Base-by-base conservation (phyloP, 352 stramenopile species). In the Phytophthora chlamydospora region DNA sequence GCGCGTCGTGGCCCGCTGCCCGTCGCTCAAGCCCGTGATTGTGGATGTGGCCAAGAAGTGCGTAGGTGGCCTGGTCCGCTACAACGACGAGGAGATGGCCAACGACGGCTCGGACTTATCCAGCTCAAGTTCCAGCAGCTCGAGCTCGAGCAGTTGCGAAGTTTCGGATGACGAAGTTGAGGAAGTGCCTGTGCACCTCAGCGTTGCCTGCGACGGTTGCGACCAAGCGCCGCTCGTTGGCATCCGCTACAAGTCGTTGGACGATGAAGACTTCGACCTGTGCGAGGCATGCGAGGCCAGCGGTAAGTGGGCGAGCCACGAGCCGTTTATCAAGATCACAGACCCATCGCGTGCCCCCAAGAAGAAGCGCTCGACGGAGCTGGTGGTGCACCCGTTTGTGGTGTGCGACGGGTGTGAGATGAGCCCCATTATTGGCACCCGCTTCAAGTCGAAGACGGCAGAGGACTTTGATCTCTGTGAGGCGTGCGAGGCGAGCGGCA, bases 241-340 rank as follows among this genome's bases (percentile, higher is more conserved):
- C 13, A 65, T 80, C 5, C 87, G 84, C 41, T 97, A 89, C 83
- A 96, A 96, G 75, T 89, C 80, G 16, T 51, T 86, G n/a, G 72
- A 89, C 27, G 67, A 75, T 6, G 43, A 69, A 2, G 68, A 95
- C 62, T 96, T 95, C 58, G 87, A 97, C 40, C 44, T 97, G 36
- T 96, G 85, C 54, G 71, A 81, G 51, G 62, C 42, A 8, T 96
- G 87, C 60, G 83, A 95, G 56, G 71, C 66, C 12, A 83, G 75
- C 27, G 76, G 76, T 29, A 71, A 83, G 50, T 89, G 71, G 64
- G 40, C 36, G 17, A 63, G 49, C 8, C 65, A 83, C 32, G 78
- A 83, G 33, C 85, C 83, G 16, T 92, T 89, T 63, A 79, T 95
- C 45, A 95, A 95, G 74, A 92, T 93, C 53, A 79, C 69, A n/a